Evolutionary conservation across 306 rosid genomes (phyloP).

Genomic region (Ochetophila trinervis): DNA sequence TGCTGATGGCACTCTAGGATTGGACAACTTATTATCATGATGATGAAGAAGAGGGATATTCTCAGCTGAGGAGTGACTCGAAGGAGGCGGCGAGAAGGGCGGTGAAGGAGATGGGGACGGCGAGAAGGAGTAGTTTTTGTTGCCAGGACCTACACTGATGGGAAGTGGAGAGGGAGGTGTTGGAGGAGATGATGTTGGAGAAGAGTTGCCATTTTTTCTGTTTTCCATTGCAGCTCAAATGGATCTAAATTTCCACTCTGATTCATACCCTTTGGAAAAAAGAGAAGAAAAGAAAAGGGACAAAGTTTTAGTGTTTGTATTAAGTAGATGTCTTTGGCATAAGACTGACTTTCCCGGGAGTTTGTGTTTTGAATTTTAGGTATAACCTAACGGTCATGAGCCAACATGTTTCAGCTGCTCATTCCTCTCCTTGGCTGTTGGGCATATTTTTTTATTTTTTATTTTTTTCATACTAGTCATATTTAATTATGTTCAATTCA

Average conservation of each 20-base stretch:
- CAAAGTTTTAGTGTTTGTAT: conserved; percentile 8
- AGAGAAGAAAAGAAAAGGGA: not conserved
- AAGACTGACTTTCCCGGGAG: conserved; percentile 31
- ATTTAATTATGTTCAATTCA: too few species aligned
- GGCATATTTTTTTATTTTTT: not conserved
- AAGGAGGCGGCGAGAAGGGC: conserved; percentile 51
- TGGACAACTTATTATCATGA: conserved; percentile 12
- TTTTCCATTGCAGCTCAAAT: conserved; percentile 19
- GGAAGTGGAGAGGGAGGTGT: conserved; percentile 88
- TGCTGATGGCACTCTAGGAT: conserved; percentile 26
- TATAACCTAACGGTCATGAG: conserved; percentile 54
- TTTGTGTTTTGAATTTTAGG: conserved; percentile 28
- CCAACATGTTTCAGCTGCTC: conserved; percentile 23
- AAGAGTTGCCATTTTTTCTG: conserved; percentile 16
- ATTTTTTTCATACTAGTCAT: too few species aligned
- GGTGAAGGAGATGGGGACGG: conserved; percentile 58
- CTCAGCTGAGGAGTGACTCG: conserved; percentile 47
- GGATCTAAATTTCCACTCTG: conserved; percentile 10
- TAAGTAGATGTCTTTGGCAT: not conserved
- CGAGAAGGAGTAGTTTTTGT: conserved; percentile 51
- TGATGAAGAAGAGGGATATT: conserved; percentile 43
- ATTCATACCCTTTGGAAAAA: not conserved
- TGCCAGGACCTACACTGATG: conserved; percentile 65
- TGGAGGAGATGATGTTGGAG: conserved; percentile 75
- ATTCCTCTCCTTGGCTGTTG: conserved; percentile 4